Evolutionary conservation across 306 rosid genomes (phyloP), one percentile per base, ranked within the genome.

Genomic region (Quercus variabilis): DNA sequence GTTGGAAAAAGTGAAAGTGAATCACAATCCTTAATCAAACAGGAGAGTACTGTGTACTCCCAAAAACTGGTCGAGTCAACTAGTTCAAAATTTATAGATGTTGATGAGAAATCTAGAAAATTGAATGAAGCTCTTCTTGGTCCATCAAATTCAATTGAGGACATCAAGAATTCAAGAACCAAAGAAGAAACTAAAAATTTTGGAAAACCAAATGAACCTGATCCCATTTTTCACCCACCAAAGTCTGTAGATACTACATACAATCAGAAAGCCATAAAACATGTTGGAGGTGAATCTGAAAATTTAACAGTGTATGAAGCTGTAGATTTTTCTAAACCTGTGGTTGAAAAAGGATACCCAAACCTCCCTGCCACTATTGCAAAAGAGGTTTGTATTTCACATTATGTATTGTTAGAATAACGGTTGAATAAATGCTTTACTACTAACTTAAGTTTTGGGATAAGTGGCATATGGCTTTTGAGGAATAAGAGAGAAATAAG

Each of bases 1-100:
- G 23, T 75, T 10, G 67, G 74, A 35, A 83, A 21, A 49, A 57
- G 17, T 82, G 82, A 74, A 76, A 74, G 82, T 4, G 74, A 75
- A 69, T 55, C 78, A 57, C 12, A 60, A 55, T 41, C 54, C 67
- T 30, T n/a, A 41, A 23, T 18, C 38, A 69, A 25, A 55, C 78
- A 86, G 75, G 81, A 63, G 49, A 43, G 4, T 62, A 3, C 15
- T 15, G 54, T 20, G 41, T 69, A 83, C 69, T 51, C 77, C 51
- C 73, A 57, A 4, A 52, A 4, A 46, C 51, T 2, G 73, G 82
- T 21, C 38, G 68, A 67, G 68, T 54, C 12, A 10, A 75, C 58
- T 51, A 51, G 49, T 23, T 15, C 11, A 28, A 14, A 64, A 64
- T 18, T 64, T 17, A 30, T 2, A 33, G 74, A 85, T 23, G 38